Conservation (phyloP, 1,139 yeast genomes). For the Zygoascus hellenicus region DNA sequence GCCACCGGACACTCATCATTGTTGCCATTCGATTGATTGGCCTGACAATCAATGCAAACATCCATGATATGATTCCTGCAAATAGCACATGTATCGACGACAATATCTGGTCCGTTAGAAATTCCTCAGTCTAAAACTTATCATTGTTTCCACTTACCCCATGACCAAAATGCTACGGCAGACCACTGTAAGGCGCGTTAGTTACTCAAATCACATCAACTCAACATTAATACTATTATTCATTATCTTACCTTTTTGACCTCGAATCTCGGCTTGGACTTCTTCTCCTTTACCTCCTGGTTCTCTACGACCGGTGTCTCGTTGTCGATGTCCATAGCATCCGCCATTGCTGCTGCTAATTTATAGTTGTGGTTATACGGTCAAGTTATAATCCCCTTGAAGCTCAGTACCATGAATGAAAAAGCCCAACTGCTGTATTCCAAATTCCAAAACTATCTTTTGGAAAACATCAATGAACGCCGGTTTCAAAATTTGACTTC, state of each 20-base stretch:
- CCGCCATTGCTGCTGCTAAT: conserved; percentile 14
- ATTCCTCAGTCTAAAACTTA: no score
- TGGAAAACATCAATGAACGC: not conserved
- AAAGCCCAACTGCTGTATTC: not conserved
- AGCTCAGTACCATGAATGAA: not conserved
- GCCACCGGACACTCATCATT: conserved; percentile 88
- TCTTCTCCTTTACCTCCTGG: conserved; percentile 32
- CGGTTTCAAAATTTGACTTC: not conserved
- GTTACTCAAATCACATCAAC: conserved; percentile 1
- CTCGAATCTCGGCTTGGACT: conserved; percentile 52
- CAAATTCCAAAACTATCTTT: conserved; percentile 6
- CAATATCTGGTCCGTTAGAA: conserved; percentile 47
- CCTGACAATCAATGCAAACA: conserved; percentile 94
- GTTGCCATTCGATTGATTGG: conserved; percentile 63
- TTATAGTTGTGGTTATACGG: not conserved
- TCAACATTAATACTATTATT: not conserved
- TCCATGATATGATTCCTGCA: conserved; percentile 99
- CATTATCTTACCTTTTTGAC: conserved; percentile 46
- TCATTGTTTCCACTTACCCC: conserved; percentile 56
- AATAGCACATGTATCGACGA: conserved; percentile 95
- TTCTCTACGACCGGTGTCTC: conserved; percentile 15
- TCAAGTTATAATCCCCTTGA: not conserved
- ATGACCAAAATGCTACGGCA: conserved; percentile 98
- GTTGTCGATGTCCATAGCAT: conserved; percentile 19
- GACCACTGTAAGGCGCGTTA: conserved; percentile 59